Percentiles rank a stretch among this genome's conserved stretches.
These are phyloP conservation scores for Stephania japonica DNA, from an alignment of 164 flowering plant genomes.

Conservation along the genomic window DNA sequence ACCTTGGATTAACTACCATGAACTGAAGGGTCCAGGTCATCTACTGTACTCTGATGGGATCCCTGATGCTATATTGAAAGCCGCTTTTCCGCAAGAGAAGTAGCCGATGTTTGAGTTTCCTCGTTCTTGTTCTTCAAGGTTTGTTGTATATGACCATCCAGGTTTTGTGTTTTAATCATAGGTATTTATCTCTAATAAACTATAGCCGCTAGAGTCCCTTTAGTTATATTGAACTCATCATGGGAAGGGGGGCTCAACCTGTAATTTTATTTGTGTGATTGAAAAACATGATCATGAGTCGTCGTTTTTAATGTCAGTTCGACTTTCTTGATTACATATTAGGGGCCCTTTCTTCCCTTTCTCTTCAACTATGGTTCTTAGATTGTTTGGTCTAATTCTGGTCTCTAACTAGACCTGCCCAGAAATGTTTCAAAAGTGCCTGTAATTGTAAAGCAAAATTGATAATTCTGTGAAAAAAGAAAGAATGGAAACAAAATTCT, in stretches of 20 bases:
- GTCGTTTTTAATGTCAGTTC: too few species aligned
- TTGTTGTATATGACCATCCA: not conserved
- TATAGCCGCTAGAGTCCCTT: not conserved
- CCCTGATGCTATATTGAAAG: constrained; percentile 13
- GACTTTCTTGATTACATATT: too few species aligned
- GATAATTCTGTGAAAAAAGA: not conserved
- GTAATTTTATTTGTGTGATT: too few species aligned
- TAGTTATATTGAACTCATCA: too few species aligned
- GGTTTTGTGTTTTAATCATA: not conserved
- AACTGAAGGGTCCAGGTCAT: constrained; percentile 53
- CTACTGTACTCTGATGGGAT: constrained; percentile 39
- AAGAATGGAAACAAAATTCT: not conserved
- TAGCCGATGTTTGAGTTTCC: not conserved
- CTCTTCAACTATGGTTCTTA: too few species aligned
- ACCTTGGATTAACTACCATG: constrained; percentile 73
- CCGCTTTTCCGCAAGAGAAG: constrained; percentile 14
- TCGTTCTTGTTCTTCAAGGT: not conserved
- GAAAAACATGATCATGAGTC: too few species aligned
- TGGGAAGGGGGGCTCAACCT: too few species aligned
- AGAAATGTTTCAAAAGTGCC: too few species aligned
- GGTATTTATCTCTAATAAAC: not conserved
- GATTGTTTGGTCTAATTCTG: too few species aligned
- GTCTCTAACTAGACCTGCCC: too few species aligned
- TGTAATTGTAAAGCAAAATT: too few species aligned
- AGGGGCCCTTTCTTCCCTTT: too few species aligned